Evolutionary conservation across 345 rosid genomes (phyloP), one percentile per base, ranked within the genome.

Genomic region (Gynandropsis gynandra): DNA sequence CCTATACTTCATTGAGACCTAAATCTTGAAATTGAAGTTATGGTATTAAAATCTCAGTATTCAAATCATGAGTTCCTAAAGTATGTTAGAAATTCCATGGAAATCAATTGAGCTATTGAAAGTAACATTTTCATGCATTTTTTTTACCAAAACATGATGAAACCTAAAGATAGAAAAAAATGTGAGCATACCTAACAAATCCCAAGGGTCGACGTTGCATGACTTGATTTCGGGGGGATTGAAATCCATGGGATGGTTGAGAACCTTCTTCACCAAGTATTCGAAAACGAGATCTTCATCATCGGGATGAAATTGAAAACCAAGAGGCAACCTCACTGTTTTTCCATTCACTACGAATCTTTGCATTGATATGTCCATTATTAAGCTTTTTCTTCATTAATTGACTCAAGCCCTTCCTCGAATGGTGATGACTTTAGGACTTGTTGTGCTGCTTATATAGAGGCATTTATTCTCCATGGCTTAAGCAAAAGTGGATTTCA

Each of bases 241-340:
- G 76, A 73, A 58, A 37, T 85, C 85, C 74, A 81, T 69, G 1
- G 77, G 78, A 47, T 43, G 69, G 44, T 77, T 55, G 41, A 69
- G 72, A 47, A 70, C 79, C 51, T 84, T 84, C 50, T 81, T 66
- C 59, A 65, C 74, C 16, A 84, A 69, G 70, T 84, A 84, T 61
- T 79, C 88, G 33, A 81, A 74, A 1, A 81, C 80, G 39, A 84
- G 83, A 51, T 84, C 93, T 68, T 81, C 80, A 14, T 84, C 88
- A 7, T 83, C 80, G 0, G 93, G 93, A 54, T 80, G 81, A 42
- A 84, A 84, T 10, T 85, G 58, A 57, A 84, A 84, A 9, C 93
- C 88, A 0, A 85, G 88, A 16, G 88, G 93, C 49, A 84, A 58
- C 55, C 72, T 77, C 58, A 59, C 73, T 17, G 54, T 57, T 55